Evolutionary conservation across 2,329 filamentous ascomycete species (phyloP).

Genomic region (Fusarium transvaalense): DNA sequence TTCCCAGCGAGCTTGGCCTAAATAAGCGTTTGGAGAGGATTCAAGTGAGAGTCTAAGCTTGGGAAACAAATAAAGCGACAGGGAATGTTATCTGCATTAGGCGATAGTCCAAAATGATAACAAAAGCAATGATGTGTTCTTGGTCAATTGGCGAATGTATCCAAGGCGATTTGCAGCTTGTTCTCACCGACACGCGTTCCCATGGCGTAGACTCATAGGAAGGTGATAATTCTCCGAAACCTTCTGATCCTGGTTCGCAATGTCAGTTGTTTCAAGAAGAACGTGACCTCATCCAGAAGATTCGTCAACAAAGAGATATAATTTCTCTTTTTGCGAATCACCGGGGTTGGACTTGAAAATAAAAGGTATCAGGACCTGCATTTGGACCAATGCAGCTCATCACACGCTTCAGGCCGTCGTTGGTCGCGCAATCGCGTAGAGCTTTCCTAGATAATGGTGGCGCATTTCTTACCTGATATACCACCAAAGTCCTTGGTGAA

Average conservation of each 20-base stretch:
- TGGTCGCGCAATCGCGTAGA: background rate
- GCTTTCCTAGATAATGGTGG: slow-evolving; percentile 6
- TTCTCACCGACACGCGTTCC: background rate
- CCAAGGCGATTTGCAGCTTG: background rate
- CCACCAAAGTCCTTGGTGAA: slow-evolving; percentile 13
- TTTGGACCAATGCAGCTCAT: slow-evolving; percentile 15
- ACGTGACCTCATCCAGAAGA: slow-evolving; percentile 10
- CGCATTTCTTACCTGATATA: background rate
- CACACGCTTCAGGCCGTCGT: background rate
- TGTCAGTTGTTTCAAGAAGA: background rate
- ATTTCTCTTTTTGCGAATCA: slow-evolving; percentile 7
- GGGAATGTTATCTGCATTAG: background rate
- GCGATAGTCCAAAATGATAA: too few species aligned
- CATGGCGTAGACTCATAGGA: slow-evolving; percentile 14
- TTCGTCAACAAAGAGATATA: background rate
- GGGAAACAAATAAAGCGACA: too few species aligned
- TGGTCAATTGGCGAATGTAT: background rate
- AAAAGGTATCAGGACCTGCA: background rate
- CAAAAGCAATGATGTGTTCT: fast-evolving
- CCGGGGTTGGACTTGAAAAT: slow-evolving; percentile 16
- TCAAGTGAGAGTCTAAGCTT: background rate
- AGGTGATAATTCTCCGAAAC: background rate
- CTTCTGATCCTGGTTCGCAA: background rate
- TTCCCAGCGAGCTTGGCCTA: background rate
- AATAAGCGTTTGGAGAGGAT: background rate